Base-by-base conservation (phyloP, 1,284 basidiomycete species). In the Trametes versicolor region DNA sequence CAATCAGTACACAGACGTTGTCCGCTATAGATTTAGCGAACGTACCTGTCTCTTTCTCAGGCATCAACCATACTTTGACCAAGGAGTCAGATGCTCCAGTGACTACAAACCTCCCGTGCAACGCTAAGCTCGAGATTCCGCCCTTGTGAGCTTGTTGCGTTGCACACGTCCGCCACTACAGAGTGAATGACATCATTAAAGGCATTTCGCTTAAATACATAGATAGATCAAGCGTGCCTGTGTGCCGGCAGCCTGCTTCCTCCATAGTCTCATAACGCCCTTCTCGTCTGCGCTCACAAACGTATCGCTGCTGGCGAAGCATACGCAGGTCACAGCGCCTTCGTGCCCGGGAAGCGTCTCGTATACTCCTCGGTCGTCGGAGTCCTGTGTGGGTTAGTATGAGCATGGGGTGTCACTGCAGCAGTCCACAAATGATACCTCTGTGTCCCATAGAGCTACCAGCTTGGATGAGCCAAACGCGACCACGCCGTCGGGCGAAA, bases 81-180 rank as follows among this genome's bases (percentile, higher is more conserved):
- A 78, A 78, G 0, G 88, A 87, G 74, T 97, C 94, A 0, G 95
- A 96, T 34, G 92, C 89, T 1, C 93, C 95, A 0, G 93, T 93
- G 2, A 90, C 82, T 7, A 96, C 69, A 43, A 81, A 79, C 36
- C 80, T 73, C 56, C 75, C 79, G 62, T 80, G 77, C 4, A 83
- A 78, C 47, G 82, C 85, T 2, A 96, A 73, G 8, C 87, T 82
- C 23, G 91, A 91, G n/a, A 96, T 84, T 1, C 90, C 81, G 60
- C 87, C 85, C 25, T 77, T 69, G 77, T 97, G 94, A 5, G 91
- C 93, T 66, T 86, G 78, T 13, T 85, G 69, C 21, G 74, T 78
- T n/a, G 68, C 68, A 1, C 76, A 75, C 51, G 77, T 73, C 15
- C 63, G 77, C 88, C 89, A 94, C 91, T 95, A 48, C 1, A 72